Conservation (phyloP, 352 stramenopile genomes). For the Phytophthora palmivora region DNA sequence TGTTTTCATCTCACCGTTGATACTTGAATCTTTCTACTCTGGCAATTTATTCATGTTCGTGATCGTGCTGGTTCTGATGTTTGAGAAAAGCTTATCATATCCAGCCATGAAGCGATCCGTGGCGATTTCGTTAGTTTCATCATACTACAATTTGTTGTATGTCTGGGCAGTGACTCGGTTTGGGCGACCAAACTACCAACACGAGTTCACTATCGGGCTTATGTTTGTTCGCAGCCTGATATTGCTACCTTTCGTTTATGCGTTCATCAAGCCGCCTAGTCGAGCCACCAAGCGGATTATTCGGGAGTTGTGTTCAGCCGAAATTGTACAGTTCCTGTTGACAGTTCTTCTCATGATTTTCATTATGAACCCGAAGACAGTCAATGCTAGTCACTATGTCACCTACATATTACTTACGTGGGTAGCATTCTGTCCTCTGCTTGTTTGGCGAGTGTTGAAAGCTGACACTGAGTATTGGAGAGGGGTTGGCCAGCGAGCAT, state of each 20-base stretch:
- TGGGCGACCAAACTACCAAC: slow-evolving; percentile 15
- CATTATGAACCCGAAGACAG: slow-evolving; percentile 28
- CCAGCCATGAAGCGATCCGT: slow-evolving; percentile 42
- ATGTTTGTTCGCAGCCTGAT: slow-evolving; percentile 25
- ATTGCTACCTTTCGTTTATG: slow-evolving; percentile 38
- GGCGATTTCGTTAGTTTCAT: slow-evolving; percentile 31
- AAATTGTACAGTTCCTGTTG: slow-evolving; percentile 27
- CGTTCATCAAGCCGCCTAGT: slow-evolving; percentile 40
- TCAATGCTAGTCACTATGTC: slow-evolving; percentile 7
- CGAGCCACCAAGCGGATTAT: slow-evolving; percentile 39
- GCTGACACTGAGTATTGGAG: slow-evolving; percentile 60
- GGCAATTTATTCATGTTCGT: no score
- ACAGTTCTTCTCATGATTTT: slow-evolving; percentile 28
- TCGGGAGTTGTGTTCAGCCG: slow-evolving; percentile 42
- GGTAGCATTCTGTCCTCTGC: slow-evolving; percentile 37
- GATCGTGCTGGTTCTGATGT: no score
- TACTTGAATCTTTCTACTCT: no score
- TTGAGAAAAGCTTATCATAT: no score
- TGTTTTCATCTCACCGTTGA: no score
- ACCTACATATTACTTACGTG: slow-evolving; percentile 28
- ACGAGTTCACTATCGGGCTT: slow-evolving; percentile 14
- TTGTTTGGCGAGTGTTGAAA: slow-evolving; percentile 54
- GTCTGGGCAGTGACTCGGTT: slow-evolving; percentile 24
- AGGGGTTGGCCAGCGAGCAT: slow-evolving; percentile 43
- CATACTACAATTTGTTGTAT: slow-evolving; percentile 36